Base-by-base conservation (phyloP, 2,329 filamentous ascomycete genomes). In the Aspergillus fischeri region DNA sequence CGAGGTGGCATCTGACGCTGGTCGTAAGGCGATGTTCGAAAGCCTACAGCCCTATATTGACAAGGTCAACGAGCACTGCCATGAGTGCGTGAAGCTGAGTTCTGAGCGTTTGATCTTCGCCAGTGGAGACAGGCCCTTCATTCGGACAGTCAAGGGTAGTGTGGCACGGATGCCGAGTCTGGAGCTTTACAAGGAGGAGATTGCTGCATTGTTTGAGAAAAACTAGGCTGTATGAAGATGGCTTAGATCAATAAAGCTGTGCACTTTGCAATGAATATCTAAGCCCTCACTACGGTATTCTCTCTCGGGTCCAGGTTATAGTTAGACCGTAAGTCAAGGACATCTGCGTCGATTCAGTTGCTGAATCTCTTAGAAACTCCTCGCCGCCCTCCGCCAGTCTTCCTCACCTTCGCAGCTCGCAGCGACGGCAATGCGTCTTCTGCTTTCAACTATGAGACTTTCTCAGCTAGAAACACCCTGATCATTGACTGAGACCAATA, bases 11-110 rank as follows among this genome's bases (percentile, higher is more conserved):
- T 7, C 14, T 17, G 5, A 17, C 3, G 51, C 24, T n/a, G 47
- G 42, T 1, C 11, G 27, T 8, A n/a, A 3, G 3, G 28, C 41
- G 27, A 29, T 58, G 35, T 4, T 54, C 17, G 25, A 49, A 44
- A 58, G 52, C 42, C 50, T 67, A 6, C 42, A 38, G 24, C 63
- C 64, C 1, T 60, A 64, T 53, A 58, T 67, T 44, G 61, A 63
- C 0, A 61, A 51, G 21, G 57, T 62, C 1, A 66, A 66, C 50
- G 17, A n/a, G 3, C 55, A 52, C 7, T 59, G 58, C 29, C 65
- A 67, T 57, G 55, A 60, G 3, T 60, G 59, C 24, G 60, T 67
- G 3, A 20, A 56, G 41, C 59, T 67, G n/a, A 57, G 60, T 8
- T 2, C 41, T 2, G 53, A 62, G 17, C 57, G 61, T 27, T 20